phyloP scores from a whole-genome alignment of 192 early-diverging fungal genomes.

The Backusella circina region DNA sequence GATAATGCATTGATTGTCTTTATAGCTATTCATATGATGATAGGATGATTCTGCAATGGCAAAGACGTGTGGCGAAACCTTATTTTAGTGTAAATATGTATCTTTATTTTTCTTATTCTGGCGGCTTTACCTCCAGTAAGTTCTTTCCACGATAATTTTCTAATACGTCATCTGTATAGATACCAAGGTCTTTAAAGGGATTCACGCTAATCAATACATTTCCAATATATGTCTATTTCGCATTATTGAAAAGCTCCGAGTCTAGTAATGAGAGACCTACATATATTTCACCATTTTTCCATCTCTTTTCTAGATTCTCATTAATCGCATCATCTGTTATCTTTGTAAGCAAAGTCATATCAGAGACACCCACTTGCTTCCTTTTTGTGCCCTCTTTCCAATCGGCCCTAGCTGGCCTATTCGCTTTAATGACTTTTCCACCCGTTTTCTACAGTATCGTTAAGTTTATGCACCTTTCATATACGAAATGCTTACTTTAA shows the following conservation, averaged over 20 bases:
- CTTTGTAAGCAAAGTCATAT: constrained; percentile 91
- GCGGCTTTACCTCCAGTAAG: constrained; percentile 68
- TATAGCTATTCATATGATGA: constrained; percentile 96
- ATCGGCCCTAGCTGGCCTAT: constrained; percentile 53
- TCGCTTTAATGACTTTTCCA: constrained; percentile 41
- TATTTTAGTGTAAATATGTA: no score
- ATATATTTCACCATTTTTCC: constrained; percentile 83
- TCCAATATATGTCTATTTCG: constrained; percentile 95
- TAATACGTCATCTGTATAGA: constrained; percentile 91
- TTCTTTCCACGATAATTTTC: constrained; percentile 85
- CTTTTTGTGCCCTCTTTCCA: constrained; percentile 74
- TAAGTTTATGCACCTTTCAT: no score
- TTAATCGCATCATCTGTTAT: constrained; percentile 94
- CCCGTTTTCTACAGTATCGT: no score
- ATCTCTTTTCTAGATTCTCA: constrained; percentile 90
- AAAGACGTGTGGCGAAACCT: constrained; percentile 96
- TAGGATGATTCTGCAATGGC: constrained; percentile 92
- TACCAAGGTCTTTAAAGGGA: constrained; percentile 93
- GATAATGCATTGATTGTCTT: constrained; percentile 99
- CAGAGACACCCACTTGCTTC: constrained; percentile 77
- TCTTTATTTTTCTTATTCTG: neutral
- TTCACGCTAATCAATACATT: constrained; percentile 88
- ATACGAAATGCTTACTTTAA: neutral
- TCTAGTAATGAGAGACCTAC: no score
- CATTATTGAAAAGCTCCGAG: no score